phyloP scores from a whole-genome alignment of 352 stramenopile species.

The Pythium volutum region DNA sequence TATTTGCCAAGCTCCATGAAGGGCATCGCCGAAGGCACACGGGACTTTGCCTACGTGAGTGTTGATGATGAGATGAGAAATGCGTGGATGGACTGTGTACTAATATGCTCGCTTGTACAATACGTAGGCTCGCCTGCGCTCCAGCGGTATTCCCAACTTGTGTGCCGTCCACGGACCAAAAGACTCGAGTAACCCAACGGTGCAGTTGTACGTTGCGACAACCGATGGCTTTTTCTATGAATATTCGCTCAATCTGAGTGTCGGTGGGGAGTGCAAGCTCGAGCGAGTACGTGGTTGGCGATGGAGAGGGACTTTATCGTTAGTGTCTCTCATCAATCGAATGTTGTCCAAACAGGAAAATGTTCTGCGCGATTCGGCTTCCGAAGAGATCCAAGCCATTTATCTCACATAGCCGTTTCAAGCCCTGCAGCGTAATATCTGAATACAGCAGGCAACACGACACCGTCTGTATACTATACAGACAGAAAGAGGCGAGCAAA shows the following conservation, averaged over 20 bases:
- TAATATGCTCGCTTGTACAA: neutral
- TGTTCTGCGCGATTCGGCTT: conserved; percentile 74
- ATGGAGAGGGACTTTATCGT: neutral
- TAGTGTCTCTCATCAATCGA: neutral
- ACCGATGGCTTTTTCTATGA: conserved; percentile 85
- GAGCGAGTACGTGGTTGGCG: conserved; percentile 45
- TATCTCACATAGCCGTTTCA: conserved; percentile 56
- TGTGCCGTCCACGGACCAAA: conserved; percentile 78
- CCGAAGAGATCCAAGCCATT: conserved; percentile 81
- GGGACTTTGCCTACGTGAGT: conserved; percentile 83
- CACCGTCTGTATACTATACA: neutral
- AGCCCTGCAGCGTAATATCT: neutral
- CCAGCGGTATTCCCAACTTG: conserved; percentile 65
- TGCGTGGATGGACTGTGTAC: neutral
- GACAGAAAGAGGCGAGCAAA: neutral
- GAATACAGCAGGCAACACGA: neutral
- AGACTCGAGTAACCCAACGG: conserved; percentile 42
- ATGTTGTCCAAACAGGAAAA: conserved; percentile 52
- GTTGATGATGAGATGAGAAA: too few species aligned
- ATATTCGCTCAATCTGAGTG: conserved; percentile 71
- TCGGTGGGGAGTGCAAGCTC: conserved; percentile 79
- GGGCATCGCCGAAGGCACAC: conserved; percentile 81
- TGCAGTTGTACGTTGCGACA: conserved; percentile 79
- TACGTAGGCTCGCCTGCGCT: conserved; percentile 54
- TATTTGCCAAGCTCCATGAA: conserved; percentile 77